Conservation (phyloP, 2,329 filamentous ascomycete genomes). For the Aspergillus pseudoterreus region DNA sequence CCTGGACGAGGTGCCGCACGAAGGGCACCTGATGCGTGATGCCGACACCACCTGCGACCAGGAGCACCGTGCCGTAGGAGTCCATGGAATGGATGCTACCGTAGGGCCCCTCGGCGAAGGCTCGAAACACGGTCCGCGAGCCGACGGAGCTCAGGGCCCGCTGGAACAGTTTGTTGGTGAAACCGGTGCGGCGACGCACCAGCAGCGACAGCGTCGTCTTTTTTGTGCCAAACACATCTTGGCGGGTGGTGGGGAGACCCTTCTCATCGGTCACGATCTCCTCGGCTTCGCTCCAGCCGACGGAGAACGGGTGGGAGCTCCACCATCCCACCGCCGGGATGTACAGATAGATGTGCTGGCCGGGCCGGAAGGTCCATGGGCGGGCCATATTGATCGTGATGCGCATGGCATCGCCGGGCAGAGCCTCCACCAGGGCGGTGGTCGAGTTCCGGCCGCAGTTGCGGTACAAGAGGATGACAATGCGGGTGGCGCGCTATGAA, state of each 20-base stretch:
- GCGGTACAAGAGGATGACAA: slow-evolving; percentile 61
- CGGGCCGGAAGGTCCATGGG: slow-evolving; percentile 63
- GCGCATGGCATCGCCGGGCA: slow-evolving; percentile 66
- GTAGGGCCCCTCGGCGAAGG: slow-evolving; percentile 87
- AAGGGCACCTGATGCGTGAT: slow-evolving; percentile 95
- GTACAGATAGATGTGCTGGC: slow-evolving; percentile 72
- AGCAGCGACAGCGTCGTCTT: slow-evolving; percentile 71
- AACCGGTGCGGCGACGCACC: slow-evolving; percentile 80
- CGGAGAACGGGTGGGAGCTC: slow-evolving; percentile 75
- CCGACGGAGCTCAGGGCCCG: slow-evolving; percentile 56
- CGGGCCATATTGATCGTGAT: slow-evolving; percentile 68
- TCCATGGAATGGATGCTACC: slow-evolving; percentile 77
- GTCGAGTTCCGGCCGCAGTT: slow-evolving; percentile 61
- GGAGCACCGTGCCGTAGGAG: slow-evolving; percentile 86
- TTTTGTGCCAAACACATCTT: slow-evolving; percentile 49
- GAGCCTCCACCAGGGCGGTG: slow-evolving; percentile 62
- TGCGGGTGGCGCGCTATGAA: slow-evolving; percentile 53
- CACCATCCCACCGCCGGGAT: slow-evolving; percentile 63
- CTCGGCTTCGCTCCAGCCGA: slow-evolving; percentile 67
- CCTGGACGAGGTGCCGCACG: slow-evolving; percentile 70
- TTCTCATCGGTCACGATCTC: slow-evolving; percentile 43
- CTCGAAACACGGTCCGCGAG: slow-evolving; percentile 60
- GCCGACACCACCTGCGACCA: slow-evolving; percentile 88
- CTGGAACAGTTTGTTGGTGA: slow-evolving; percentile 78
- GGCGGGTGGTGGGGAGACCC: slow-evolving; percentile 42